Base-by-base conservation (phyloP, 2,329 filamentous ascomycete species). In the Mollisia scopiformis region DNA sequence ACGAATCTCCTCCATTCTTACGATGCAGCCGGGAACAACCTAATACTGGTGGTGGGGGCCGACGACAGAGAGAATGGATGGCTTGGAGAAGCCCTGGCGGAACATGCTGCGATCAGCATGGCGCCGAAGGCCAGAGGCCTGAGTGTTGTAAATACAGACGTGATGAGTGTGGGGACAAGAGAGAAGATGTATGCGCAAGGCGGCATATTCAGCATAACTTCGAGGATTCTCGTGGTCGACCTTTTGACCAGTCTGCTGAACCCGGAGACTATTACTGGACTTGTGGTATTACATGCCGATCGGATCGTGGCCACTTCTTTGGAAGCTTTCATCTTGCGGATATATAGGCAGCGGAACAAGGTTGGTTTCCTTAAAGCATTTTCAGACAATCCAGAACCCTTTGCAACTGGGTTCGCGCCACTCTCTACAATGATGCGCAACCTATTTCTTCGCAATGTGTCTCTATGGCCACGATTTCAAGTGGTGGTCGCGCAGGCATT, bases 1-100 rank as follows among this genome's bases (percentile, higher is more conserved):
- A 96, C 92, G n/a, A 99, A 98, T 74, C 85, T 99, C 39, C 86
- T 99, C 28, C 95, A 99, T 77, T 93, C 93, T 21, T 97, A 97
- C 78, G 95, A 99, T 83, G 93, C 93, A 1, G 92, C 92, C 3
- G 95, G 95, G 14, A 96, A 95, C 77, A 98, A 96, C 72, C 80
- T 99, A 57, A 88, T 99, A 52, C 81, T 99, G 47, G 79, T 99
- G 21, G 87, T 98, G 43, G 93, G 93, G 10, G 93, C 95, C 35
- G 91, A 95, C 62, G 93, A 97, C 33, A 87, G 91, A 62, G 95
- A 99, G 73, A 97, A 97, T 85, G 88, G 89, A 58, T 98, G 94
- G 93, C 93, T 99, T 62, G 95, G 95, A 68, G 95, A 98, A 79
- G 92, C 93, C 30, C 80, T 99, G 73, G 95, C 95, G 25, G 95